Conservation (phyloP, 352 stramenopile species). For the Halophytophthora polymorphica region DNA sequence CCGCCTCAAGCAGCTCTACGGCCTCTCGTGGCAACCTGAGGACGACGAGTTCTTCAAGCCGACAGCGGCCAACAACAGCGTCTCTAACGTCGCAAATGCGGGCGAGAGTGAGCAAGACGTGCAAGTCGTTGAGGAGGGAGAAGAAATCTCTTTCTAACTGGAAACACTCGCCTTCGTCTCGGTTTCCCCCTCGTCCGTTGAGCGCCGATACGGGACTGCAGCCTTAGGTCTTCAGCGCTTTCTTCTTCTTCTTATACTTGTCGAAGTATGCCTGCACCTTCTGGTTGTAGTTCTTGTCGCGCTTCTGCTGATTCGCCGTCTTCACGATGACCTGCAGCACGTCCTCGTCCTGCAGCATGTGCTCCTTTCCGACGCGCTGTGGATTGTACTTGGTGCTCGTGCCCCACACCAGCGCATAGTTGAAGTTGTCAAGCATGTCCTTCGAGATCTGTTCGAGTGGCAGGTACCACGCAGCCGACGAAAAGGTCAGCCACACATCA, state of each 20-base stretch:
- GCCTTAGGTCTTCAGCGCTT: conserved; percentile 86
- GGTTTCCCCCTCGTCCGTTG: conserved; percentile 1
- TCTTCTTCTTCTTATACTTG: conserved; percentile 96
- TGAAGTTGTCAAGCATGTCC: conserved; percentile 95
- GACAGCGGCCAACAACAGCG: neutral
- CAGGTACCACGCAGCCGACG: neutral
- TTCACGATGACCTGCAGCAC: conserved; percentile 98
- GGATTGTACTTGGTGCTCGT: conserved; percentile 98
- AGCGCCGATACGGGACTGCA: conserved; percentile 2
- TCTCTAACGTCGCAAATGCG: neutral
- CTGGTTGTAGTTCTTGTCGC: conserved; percentile 96
- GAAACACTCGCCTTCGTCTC: conserved; percentile 13
- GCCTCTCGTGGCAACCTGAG: conserved; percentile 43
- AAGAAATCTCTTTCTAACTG: conserved; percentile 8
- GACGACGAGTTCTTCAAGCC: conserved; percentile 43
- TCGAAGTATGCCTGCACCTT: conserved; percentile 96
- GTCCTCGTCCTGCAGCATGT: conserved; percentile 97
- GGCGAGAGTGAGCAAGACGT: conserved; percentile 9
- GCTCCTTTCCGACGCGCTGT: conserved; percentile 93
- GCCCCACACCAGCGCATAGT: conserved; percentile 98
- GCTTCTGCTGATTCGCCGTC: conserved; percentile 97
- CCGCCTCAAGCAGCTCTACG: conserved; percentile 51
- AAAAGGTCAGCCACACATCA: neutral
- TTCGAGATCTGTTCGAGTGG: conserved; percentile 72
- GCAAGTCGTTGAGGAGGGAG: conserved; percentile 2